phyloP scores from a whole-genome alignment of 306 rosid species.

The Trichosanthes truncata region DNA sequence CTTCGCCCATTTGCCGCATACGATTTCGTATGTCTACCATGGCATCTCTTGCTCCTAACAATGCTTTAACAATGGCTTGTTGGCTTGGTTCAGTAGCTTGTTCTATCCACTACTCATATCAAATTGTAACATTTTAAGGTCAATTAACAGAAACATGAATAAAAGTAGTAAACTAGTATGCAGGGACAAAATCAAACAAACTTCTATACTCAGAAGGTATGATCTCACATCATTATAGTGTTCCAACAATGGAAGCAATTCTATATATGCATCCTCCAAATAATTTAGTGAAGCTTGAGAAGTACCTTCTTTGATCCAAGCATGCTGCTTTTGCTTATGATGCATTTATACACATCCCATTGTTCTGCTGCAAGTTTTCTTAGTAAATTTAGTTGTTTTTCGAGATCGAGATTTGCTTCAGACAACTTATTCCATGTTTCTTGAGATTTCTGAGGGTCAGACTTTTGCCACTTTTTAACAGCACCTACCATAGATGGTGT shows the following conservation, averaged over 20 bases:
- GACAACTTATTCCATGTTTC: slow-evolving; percentile 77
- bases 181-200: not conserved
- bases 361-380: slow-evolving; percentile 60
- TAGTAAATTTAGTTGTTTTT: slow-evolving; percentile 47
- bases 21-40: slow-evolving; percentile 60
- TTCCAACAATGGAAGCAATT: not conserved
- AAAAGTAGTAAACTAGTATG: not conserved
- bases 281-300: slow-evolving; percentile 1
- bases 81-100: slow-evolving; percentile 53
- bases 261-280: not conserved
- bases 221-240: not conserved
- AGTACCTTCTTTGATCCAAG: slow-evolving; percentile 67
- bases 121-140: not conserved
- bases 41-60: slow-evolving; percentile 72
- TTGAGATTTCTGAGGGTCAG: slow-evolving; percentile 55
- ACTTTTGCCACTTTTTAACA: slow-evolving; percentile 87
- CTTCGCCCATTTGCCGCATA: slow-evolving; percentile 81
- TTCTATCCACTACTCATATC: slow-evolving; percentile 57
- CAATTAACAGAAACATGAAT: not conserved
- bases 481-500: slow-evolving; percentile 98
- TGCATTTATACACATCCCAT: slow-evolving; percentile 65
- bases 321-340: slow-evolving; percentile 51
- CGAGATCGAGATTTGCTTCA: slow-evolving; percentile 60
- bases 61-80: slow-evolving; percentile 44
- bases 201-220: not conserved